These are phyloP conservation scores for Alternaria atra DNA, from an alignment of 2,329 filamentous ascomycete genomes.

Conservation along the genomic window DNA sequence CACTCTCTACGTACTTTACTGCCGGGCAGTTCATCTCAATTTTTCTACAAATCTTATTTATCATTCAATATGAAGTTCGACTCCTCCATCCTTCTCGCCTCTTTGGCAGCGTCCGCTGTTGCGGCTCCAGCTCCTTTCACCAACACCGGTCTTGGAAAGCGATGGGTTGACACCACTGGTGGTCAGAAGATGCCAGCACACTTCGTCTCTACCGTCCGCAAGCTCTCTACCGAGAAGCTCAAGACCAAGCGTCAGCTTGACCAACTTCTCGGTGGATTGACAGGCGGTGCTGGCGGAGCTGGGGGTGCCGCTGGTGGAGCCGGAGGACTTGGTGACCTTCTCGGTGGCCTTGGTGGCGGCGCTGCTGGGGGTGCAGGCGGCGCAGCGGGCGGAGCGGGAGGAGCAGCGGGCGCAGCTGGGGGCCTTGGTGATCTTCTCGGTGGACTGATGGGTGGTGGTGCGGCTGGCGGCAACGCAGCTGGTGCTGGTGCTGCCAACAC, in stretches of 20 bases:
- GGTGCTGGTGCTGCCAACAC: constrained; percentile 1
- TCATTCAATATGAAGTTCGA: constrained; percentile 41
- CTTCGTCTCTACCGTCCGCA: constrained; percentile 31
- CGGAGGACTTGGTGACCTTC: constrained; percentile 7
- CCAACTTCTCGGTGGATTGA: not conserved
- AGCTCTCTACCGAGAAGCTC: constrained; percentile 32
- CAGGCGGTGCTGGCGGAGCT: constrained; percentile 15
- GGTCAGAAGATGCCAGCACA: constrained; percentile 35
- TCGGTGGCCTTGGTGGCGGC: constrained; percentile 13
- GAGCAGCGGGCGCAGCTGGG: not conserved
- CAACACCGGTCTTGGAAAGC: constrained; percentile 24
- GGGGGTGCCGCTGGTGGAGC: constrained; percentile 11
- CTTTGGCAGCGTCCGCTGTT: constrained; percentile 36
- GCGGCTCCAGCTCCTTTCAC: constrained; percentile 37
- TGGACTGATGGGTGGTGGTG: not conserved
- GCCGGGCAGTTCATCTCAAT: constrained; percentile 37
- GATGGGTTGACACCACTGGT: constrained; percentile 35
- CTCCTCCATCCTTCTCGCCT: constrained; percentile 35
- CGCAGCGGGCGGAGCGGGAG: not conserved
- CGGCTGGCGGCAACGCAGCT: not conserved
- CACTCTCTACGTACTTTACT: constrained; percentile 26
- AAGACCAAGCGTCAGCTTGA: constrained; percentile 10
- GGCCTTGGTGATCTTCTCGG: not conserved
- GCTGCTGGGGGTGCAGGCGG: not conserved
- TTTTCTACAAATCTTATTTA: constrained; percentile 5